Base-by-base conservation (phyloP, 192 early-diverging fungal genomes). In the Diversispora eburnea region DNA sequence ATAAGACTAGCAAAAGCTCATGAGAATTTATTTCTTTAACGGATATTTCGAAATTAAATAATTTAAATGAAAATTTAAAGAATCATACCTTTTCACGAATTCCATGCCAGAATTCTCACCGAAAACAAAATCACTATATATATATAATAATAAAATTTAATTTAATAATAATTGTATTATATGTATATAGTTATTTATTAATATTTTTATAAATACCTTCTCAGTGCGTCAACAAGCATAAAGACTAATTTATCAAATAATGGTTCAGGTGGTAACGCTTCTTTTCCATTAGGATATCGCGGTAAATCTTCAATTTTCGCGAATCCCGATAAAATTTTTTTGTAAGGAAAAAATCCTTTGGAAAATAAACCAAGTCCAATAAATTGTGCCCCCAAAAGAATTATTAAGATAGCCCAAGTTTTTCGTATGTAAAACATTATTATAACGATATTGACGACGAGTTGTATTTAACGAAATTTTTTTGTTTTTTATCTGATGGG, bases 331-430 rank as follows among this genome's bases (percentile, higher is more conserved):
- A 91, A 81, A 75, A 82, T 85, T 20, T 80, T 82, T 67, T 93
- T 93, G 79, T 93, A 93, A 8, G 91, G 91, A 66, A 93, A 93
- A 70, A 93, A 91, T 3, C 90, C 91, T 72, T 87, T 88, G 67
- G 83, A 80, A 73, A 93, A 93, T 49, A 88, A 76, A 17, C 78
- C 80, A 45, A 93, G 69, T 3, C 90, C 90, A 7, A 84, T 73
- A 12, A 91, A 73, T 78, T 93, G 89, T 4, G 51, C 51, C 4
- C 2, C 51, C 12, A 54, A 17, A 54, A 54, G 51, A 54, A 54
- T 10, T 10, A 54, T 54, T 17, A 54, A 13, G n/a, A 54, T 54
- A 17, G 51, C 4, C 6, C 51, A 54, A 54, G 13, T 54, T 54
- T 10, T 54, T 54, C n/a, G 51, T 17, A 54, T 54, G 51, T 54